Evolutionary conservation across 208 protist species (phyloP).

Genomic region (Leptomonas seymouri): DNA sequence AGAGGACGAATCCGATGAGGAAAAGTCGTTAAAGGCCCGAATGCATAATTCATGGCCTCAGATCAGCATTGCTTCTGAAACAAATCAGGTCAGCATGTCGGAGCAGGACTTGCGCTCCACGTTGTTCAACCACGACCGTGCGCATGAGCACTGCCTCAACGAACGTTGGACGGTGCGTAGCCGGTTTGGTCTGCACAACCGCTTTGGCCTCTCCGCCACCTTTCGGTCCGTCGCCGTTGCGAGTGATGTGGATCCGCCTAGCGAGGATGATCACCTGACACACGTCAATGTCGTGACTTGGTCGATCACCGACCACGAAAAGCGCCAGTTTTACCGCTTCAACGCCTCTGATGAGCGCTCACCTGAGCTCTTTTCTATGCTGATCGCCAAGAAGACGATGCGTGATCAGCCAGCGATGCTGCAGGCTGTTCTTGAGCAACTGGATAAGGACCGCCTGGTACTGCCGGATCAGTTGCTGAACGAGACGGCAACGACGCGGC

Average conservation of each 20-base stretch:
- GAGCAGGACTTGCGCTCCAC: conserved; percentile 27
- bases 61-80: conserved; percentile 7
- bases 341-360: conserved; percentile 47
- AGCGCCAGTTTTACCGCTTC: conserved; percentile 63
- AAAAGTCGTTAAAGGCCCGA: conserved; percentile 33
- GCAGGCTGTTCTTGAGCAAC: conserved; percentile 64
- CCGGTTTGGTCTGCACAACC: conserved; percentile 40
- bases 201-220: conserved; percentile 45
- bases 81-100: conserved; percentile 11
- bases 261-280: conserved; percentile 23
- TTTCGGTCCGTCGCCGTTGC: conserved; percentile 49
- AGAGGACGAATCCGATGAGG: conserved; percentile 33
- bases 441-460: conserved; percentile 37
- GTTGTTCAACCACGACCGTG: conserved; percentile 40
- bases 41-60: conserved; percentile 47
- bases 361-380: conserved; percentile 41
- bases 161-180: conserved; percentile 55
- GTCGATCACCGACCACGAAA: conserved; percentile 56
- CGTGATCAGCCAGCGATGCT: conserved; percentile 41
- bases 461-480: conserved; percentile 47
- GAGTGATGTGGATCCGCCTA: conserved; percentile 42
- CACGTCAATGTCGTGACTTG: conserved; percentile 43
- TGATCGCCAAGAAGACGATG: conserved; percentile 46
- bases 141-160: conserved; percentile 41
- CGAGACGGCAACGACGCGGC: conserved; percentile 21